Evolutionary conservation across 768 basidiomycete species (phyloP).

Genomic region (Phaffia tasmanica): DNA sequence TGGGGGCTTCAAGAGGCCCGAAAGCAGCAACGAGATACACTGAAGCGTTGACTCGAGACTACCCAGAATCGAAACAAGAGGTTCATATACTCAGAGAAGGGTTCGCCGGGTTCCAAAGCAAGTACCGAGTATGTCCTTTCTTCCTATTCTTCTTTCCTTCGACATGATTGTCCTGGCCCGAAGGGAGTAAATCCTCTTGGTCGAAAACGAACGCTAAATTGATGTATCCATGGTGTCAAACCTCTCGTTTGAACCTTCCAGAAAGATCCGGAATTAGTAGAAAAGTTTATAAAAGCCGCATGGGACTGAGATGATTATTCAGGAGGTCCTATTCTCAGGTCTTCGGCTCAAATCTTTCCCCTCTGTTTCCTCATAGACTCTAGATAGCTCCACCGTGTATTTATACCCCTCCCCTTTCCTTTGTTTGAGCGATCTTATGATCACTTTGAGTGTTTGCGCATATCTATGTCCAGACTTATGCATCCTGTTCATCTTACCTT

Average conservation of each 20-base stretch:
- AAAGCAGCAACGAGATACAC: constrained; percentile 6
- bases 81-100: constrained; percentile 7
- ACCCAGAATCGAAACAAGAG: constrained; percentile 1
- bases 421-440: no score
- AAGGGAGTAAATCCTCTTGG: background rate
- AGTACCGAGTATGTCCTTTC: constrained; percentile 7
- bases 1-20: background rate
- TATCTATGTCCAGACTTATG: no score
- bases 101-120: background rate
- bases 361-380: no score
- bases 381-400: no score
- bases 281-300: constrained; percentile 9
- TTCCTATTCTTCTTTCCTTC: background rate
- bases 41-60: background rate
- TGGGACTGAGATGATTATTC: background rate
- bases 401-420: no score
- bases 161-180: background rate
- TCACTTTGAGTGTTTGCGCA: no score
- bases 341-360: no score
- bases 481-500: no score
- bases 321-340: no score
- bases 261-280: constrained; percentile 11
- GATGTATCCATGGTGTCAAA: background rate
- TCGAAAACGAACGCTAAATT: background rate
- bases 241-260: background rate